Evolutionary conservation across 148 eudicot species (phyloP).

Genomic region (Silene latifolia): DNA sequence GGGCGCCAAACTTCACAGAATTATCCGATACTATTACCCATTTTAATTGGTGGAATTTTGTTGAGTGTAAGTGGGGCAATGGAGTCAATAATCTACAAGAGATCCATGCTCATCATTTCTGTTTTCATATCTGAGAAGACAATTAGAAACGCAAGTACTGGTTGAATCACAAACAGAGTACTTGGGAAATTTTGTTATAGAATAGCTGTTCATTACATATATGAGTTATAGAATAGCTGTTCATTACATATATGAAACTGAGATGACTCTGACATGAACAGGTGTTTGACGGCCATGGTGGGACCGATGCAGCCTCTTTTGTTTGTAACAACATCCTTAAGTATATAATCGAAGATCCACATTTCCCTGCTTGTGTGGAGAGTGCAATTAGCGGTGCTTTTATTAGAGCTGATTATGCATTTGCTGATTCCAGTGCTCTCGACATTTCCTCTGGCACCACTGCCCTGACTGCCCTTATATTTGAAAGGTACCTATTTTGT

Average conservation of each 20-base stretch:
- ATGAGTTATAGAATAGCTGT: background rate
- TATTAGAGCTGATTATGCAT: constrained; percentile 69
- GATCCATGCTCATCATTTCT: background rate
- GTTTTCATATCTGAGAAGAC: background rate
- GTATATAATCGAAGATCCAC: constrained; percentile 66
- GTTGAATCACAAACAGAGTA: background rate
- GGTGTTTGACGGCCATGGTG: constrained; percentile 98
- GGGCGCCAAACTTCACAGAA: background rate
- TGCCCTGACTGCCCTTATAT: constrained; percentile 63
- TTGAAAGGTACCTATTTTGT: constrained; percentile 55
- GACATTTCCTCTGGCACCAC: constrained; percentile 90
- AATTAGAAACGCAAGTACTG: background rate
- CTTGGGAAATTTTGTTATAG: too few relatives aligned
- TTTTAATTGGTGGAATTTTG: background rate
- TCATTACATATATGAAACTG: background rate
- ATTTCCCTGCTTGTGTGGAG: constrained; percentile 55
- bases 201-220: too few relatives aligned
- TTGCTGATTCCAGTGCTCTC: constrained; percentile 61
- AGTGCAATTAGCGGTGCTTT: constrained; percentile 66
- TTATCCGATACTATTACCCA: background rate
- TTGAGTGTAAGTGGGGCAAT: background rate
- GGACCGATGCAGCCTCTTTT: constrained; percentile 82
- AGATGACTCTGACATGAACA: constrained; percentile 19
- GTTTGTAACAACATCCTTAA: constrained; percentile 61
- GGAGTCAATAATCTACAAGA: background rate